A percentile compares a stretch with the other conserved stretches of the same genome.
These are phyloP conservation scores for Panicum virgatum DNA, from an alignment of 202 grass and related monocot genomes.

Conservation along the genomic window DNA sequence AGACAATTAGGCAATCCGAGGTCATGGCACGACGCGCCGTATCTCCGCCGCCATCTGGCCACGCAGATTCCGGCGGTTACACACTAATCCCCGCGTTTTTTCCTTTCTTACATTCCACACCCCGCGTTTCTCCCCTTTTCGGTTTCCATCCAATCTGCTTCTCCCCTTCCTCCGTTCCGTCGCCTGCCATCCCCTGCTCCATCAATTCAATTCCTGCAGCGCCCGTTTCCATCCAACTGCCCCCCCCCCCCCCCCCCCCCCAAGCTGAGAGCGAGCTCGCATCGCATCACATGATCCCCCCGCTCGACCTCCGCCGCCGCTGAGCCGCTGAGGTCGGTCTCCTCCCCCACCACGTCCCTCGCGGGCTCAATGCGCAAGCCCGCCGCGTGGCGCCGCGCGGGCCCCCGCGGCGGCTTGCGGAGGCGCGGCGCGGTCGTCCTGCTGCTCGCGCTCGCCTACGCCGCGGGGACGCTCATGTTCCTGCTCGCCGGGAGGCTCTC, in stretches of 20 bases:
- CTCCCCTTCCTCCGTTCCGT: too few relatives aligned
- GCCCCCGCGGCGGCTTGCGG: constrained; percentile 3
- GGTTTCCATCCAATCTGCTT: neutral
- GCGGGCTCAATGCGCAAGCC: constrained; percentile 33
- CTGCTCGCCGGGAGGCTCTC: constrained; percentile 39
- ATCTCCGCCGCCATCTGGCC: neutral
- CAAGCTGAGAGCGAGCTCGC: neutral
- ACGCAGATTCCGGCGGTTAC: constrained; percentile 17
- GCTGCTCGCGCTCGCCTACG: constrained; percentile 56
- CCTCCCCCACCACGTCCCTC: constrained; percentile 14
- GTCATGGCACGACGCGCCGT: neutral
- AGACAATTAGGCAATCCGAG: neutral
- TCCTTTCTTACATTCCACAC: neutral
- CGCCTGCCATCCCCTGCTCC: neutral
- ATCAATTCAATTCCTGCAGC: constrained; percentile 6
- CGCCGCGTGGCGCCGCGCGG: constrained; percentile 22
- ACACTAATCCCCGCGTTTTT: neutral
- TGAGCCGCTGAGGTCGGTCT: neutral
- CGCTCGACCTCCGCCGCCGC: neutral
- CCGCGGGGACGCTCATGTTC: constrained; percentile 51
- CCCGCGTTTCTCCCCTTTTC: neutral
- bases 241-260: too few relatives aligned
- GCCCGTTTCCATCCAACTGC: neutral
- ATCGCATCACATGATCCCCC: constrained; percentile 46
- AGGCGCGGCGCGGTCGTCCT: constrained; percentile 40